Conservation (phyloP, 257 asterid species). For the Echium plantagineum region DNA sequence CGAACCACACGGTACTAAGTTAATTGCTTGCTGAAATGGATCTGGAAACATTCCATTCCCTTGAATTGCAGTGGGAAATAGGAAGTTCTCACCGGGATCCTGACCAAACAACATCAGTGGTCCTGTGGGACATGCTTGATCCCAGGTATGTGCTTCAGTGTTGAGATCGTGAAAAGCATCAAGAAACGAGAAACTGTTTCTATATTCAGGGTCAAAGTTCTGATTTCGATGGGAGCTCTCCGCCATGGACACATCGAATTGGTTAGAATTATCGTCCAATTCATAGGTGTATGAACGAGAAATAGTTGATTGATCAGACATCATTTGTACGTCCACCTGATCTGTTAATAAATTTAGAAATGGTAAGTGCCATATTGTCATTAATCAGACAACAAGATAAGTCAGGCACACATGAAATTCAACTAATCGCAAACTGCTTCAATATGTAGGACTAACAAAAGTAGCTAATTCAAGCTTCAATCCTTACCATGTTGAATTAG, state of each 20-base stretch:
- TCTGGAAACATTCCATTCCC: constrained; percentile 27
- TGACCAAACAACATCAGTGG: constrained; percentile 27
- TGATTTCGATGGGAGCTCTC: constrained; percentile 34
- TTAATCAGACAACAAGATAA: not conserved
- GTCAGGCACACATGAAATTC: not conserved
- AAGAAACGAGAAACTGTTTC: constrained; percentile 24
- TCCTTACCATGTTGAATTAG: constrained; percentile 42
- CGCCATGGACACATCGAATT: constrained; percentile 22
- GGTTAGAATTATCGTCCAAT: constrained; percentile 21
- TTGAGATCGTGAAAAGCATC: constrained; percentile 32
- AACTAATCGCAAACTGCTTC: too few relatives aligned
- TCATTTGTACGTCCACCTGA: constrained; percentile 27
- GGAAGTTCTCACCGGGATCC: constrained; percentile 24
- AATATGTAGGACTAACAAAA: too few relatives aligned
- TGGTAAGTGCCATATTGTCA: not conserved
- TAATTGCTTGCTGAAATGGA: constrained; percentile 29
- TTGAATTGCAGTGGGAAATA: constrained; percentile 30
- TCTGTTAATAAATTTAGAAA: constrained; percentile 14
- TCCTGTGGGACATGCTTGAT: constrained; percentile 14
- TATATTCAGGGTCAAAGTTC: constrained; percentile 21
- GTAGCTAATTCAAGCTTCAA: not conserved
- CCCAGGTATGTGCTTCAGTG: constrained; percentile 23
- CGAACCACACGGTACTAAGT: constrained; percentile 27
- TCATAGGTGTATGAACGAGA: constrained; percentile 20
- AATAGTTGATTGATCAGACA: constrained; percentile 18